Percentiles rank a stretch among this genome's conserved stretches.
phyloP scores from a whole-genome alignment of 2,329 filamentous ascomycete genomes.

The Setomelanomma holmii region DNA sequence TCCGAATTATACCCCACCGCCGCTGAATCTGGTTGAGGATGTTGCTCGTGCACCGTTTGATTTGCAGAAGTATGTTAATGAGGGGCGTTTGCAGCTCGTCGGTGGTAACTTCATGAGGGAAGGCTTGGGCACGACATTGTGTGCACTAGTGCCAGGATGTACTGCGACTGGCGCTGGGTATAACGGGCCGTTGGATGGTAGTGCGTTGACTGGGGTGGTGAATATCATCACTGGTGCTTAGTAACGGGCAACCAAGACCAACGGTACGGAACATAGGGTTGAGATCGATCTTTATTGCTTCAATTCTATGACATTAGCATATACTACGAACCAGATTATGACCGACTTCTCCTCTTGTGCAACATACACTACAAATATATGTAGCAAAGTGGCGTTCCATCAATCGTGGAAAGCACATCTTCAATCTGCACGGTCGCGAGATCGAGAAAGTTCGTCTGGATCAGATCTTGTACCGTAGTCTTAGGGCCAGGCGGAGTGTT shows the following conservation, averaged over 20 bases:
- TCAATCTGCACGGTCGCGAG: conserved; percentile 38
- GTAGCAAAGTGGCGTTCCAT: conserved; percentile 54
- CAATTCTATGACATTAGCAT: too few relatives aligned
- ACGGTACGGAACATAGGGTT: too few relatives aligned
- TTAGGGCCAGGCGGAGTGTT: conserved; percentile 53
- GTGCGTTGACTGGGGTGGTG: not conserved
- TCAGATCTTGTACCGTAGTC: conserved; percentile 53
- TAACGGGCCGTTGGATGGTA: conserved; percentile 1
- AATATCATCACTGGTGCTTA: not conserved
- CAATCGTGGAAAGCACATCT: conserved; percentile 50
- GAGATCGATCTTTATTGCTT: too few relatives aligned
- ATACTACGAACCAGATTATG: too few relatives aligned
- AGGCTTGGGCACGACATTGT: conserved; percentile 5
- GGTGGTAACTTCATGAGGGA: conserved; percentile 6
- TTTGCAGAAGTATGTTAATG: conserved; percentile 4
- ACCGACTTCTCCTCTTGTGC: not conserved
- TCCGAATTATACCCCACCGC: conserved; percentile 2
- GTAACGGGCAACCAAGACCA: too few relatives aligned
- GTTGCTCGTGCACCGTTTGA: conserved; percentile 3
- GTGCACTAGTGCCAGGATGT: conserved; percentile 5
- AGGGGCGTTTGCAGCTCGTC: conserved; percentile 1
- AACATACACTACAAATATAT: conserved; percentile 43
- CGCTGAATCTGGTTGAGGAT: conserved; percentile 3
- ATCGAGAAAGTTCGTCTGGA: conserved; percentile 49
- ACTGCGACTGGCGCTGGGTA: conserved; percentile 1